These are phyloP conservation scores for Salvia miltiorrhiza DNA, from an alignment of 257 asterid genomes.

Conservation along the genomic window DNA sequence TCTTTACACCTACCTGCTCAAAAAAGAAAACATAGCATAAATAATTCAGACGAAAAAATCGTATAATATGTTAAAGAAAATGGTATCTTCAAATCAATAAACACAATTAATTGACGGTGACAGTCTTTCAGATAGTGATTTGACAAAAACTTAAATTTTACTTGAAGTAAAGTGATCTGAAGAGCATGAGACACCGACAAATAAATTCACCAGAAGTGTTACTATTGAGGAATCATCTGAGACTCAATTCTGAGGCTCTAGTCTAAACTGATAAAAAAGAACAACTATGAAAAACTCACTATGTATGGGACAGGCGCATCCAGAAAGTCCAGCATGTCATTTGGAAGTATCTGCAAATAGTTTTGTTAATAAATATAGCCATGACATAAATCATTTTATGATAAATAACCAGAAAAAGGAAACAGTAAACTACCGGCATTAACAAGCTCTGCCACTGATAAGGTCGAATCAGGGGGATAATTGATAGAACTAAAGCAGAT, in stretches of 20 bases:
- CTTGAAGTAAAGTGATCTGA: constrained; percentile 1
- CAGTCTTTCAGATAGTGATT: too few relatives aligned
- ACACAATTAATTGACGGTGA: too few relatives aligned
- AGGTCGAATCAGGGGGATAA: constrained; percentile 94
- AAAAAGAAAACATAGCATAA: constrained; percentile 18
- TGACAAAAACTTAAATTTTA: too few relatives aligned
- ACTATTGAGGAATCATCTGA: background rate
- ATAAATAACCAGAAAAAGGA: constrained; percentile 4
- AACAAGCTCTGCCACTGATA: constrained; percentile 97
- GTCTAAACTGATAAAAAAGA: background rate
- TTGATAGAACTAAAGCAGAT: constrained; percentile 78
- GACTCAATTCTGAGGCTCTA: background rate
- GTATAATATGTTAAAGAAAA: too few relatives aligned
- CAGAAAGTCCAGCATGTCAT: constrained; percentile 97
- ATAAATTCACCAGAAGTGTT: constrained; percentile 1
- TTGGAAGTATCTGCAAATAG: constrained; percentile 82
- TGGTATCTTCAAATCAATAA: too few relatives aligned
- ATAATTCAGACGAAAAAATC: background rate
- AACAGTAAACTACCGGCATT: constrained; percentile 74
- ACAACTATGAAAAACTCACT: constrained; percentile 48
- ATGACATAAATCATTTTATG: constrained; percentile 11
- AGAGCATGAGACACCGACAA: background rate
- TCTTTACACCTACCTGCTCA: constrained; percentile 93
- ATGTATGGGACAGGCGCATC: constrained; percentile 99
- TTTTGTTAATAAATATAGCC: constrained; percentile 16